Percentiles rank a stretch among this genome's conserved stretches.
phyloP scores from a whole-genome alignment of 164 flowering plant species.

The Nymphaea thermarum region DNA sequence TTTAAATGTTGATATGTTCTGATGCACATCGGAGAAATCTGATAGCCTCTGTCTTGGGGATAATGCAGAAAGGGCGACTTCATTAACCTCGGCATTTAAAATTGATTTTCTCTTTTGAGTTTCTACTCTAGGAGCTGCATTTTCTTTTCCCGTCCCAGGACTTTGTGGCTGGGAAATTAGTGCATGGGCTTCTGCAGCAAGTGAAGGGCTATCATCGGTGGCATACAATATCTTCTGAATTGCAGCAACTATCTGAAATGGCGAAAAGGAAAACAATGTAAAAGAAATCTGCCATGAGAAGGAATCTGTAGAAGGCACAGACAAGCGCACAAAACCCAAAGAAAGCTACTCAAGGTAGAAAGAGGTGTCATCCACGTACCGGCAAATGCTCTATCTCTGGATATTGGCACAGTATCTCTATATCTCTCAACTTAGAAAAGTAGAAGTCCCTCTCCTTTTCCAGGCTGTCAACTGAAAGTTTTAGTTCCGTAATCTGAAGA shows the following conservation, averaged over 20 bases:
- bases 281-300: not conserved
- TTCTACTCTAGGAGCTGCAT: constrained; percentile 32
- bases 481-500: constrained; percentile 86
- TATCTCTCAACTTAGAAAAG: constrained; percentile 81
- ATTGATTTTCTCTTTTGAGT: constrained; percentile 57
- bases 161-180: constrained; percentile 34
- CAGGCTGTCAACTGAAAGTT: constrained; percentile 79
- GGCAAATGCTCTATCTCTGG: constrained; percentile 59
- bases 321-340: not conserved
- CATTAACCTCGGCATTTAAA: constrained; percentile 43
- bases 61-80: constrained; percentile 34
- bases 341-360: not conserved
- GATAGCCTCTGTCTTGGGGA: constrained; percentile 75
- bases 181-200: constrained; percentile 74
- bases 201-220: constrained; percentile 56
- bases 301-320: not conserved
- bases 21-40: constrained; percentile 67
- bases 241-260: constrained; percentile 64
- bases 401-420: constrained; percentile 82
- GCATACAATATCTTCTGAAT: constrained; percentile 75
- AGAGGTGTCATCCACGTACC: constrained; percentile 24
- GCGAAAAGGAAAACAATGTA: not conserved
- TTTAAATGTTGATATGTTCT: constrained; percentile 54
- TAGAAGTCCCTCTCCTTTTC: constrained; percentile 98
- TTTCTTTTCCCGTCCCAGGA: constrained; percentile 41